Base-by-base conservation (phyloP, 2,329 filamentous ascomycete genomes). In the Keithomyces neogunnii region DNA sequence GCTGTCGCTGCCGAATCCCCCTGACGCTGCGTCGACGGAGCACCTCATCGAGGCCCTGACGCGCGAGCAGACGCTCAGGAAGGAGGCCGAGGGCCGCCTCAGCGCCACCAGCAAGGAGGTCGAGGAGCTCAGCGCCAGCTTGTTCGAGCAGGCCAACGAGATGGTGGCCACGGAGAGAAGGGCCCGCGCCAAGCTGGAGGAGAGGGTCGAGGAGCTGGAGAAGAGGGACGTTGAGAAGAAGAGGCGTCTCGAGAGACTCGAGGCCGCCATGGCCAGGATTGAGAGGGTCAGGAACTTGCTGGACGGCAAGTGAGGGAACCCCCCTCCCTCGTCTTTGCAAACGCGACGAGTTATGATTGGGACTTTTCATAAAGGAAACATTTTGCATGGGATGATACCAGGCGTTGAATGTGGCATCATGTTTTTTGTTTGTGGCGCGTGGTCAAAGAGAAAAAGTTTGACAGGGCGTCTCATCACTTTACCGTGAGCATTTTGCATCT, bases 61-160 rank as follows among this genome's bases (percentile, higher is more conserved):
- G 45, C 77, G 79, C 50, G 88, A 92, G 65, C 81, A 86, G 63
- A 71, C 70, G 44, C 74, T 87, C 52, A 80, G 88, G 10, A 73
- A 77, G 39, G 80, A 82, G 48, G 88, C 88, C 1, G 88, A 93
- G 69, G 77, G 78, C 47, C 78, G 80, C 55, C 72, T 89, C 26
- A 76, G 75, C 56, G 78, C 82, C 47, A 85, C 87, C 48, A 84
- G 80, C 61, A 75, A 73, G 10, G 88, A 93, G 71, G 78, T 92
- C 26, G 88, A 92, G 68, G 88, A 93, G 69, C 72, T 93, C 56
- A 88, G 80, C 61, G 85, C 80, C 26, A 79, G 78, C 48, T 71
- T 93, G 50, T 93, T 93, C 65, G 83, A 88, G 69, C 84, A 91
- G 71, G 88, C 88, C 48, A 93, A 93, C 65, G 83, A 90, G 69